Conservation (phyloP, 768 basidiomycete genomes). For the Tricholoma saponaceum region DNA sequence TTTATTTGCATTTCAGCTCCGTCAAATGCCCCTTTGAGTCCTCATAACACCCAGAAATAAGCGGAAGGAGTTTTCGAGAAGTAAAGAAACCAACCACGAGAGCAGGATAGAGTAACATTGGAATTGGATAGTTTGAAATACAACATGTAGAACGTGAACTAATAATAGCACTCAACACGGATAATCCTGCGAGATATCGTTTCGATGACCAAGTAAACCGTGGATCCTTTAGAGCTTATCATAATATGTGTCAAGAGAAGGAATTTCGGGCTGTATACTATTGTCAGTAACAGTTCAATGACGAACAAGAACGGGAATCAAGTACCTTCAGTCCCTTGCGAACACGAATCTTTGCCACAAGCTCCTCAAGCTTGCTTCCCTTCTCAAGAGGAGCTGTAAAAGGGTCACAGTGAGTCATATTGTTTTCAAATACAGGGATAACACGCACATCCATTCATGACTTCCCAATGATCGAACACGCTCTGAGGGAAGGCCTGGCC, state of each 20-base stretch:
- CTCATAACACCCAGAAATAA: background rate
- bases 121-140: constrained; percentile 60
- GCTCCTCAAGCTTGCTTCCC: constrained; percentile 86
- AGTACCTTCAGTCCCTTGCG: constrained; percentile 94
- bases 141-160: background rate
- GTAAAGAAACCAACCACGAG: background rate
- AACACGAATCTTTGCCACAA: constrained; percentile 76
- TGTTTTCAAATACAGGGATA: background rate
- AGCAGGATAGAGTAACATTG: background rate
- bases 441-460: constrained; percentile 76
- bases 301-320: background rate
- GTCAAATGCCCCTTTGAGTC: no score
- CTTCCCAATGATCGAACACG: constrained; percentile 93
- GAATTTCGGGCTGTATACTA: constrained; percentile 70
- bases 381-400: constrained; percentile 75
- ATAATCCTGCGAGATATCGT: background rate
- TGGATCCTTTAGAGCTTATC: constrained; percentile 70
- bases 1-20: no score
- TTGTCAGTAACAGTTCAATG: constrained; percentile 1
- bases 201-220: background rate
- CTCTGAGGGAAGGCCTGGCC: constrained; percentile 98
- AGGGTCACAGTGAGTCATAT: constrained; percentile 5
- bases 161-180: constrained; percentile 10
- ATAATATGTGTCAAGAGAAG: constrained; percentile 84
- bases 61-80: background rate